Evolutionary conservation across 2,329 filamentous ascomycete genomes (phyloP).

Genomic region (Fusarium nurragi): DNA sequence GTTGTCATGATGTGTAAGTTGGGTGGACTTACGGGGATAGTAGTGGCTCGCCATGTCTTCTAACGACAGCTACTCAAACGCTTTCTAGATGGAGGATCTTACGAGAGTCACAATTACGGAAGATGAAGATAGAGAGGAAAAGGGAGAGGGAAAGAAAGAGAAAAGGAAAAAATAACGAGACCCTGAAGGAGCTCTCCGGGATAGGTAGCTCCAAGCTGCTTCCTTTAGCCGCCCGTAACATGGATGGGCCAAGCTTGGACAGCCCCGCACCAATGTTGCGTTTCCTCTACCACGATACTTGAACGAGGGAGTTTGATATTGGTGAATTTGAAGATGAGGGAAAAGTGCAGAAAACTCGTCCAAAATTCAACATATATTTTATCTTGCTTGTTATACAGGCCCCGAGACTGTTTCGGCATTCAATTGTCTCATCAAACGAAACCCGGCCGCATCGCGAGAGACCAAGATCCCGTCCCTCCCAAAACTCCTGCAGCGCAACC

Average conservation of each 20-base stretch:
- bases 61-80: background rate
- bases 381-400: background rate
- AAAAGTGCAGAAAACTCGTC: background rate
- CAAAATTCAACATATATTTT: background rate
- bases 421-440: slow-evolving; percentile 1
- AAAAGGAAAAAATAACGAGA: slow-evolving; percentile 7
- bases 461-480: slow-evolving; percentile 22
- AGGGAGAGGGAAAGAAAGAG: background rate
- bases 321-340: background rate
- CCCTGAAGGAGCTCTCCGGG: slow-evolving; percentile 10
- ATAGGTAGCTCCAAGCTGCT: slow-evolving; percentile 12
- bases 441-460: slow-evolving; percentile 19
- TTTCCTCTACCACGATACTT: slow-evolving; percentile 13
- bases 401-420: background rate
- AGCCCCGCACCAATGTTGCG: slow-evolving; percentile 32
- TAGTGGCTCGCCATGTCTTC: slow-evolving; percentile 55
- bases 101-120: background rate
- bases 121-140: background rate
- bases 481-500: background rate
- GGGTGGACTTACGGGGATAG: slow-evolving; percentile 57
- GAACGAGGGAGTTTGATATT: slow-evolving; percentile 5
- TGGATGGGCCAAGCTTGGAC: slow-evolving; percentile 27
- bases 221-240: slow-evolving; percentile 35
- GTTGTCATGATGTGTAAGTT: slow-evolving; percentile 24
- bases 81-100: background rate